Base-by-base conservation (phyloP, 495 filamentous ascomycete species). In the Aspergillus wentii region DNA sequence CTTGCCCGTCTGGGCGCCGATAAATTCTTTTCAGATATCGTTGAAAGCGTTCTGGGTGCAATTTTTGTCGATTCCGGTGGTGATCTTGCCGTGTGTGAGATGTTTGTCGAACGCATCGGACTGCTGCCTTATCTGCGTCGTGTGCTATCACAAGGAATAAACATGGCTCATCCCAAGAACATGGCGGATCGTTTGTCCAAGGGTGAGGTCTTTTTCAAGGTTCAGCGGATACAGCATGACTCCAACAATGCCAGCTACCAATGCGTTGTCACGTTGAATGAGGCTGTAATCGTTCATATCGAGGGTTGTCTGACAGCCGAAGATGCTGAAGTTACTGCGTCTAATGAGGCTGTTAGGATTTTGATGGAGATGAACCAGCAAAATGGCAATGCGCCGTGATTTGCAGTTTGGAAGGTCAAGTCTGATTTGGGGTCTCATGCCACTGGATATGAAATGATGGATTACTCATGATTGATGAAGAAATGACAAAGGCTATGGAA, bases 1-100 rank as follows among this genome's bases (percentile, higher is more conserved):
- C 78, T 98, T 14, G 61, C 76, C 0, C 63, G 71, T 0, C 69
- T 95, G 1, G 66, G 76, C 20, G 69, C 83, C 1, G 79, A 78
- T 17, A 97, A 96, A 46, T 86, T 86, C 69, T 81, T 86, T 61
- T 92, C 85, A 0, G 91, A 98, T 52, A 65, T 95, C 8, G 66
- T 95, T 26, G 92, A 98, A 69, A 76, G 72, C 33, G 43, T 91
- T 1, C 57, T 96, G 1, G 92, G 88, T 0, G 92, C 91, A 1
- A 76, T 95, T 0, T 98, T 83, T 65, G 67, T 94, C 34, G 92
- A 96, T 54, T 85, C 80, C 0, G 44, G 52, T 3, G 85, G 85
- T 2, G 61, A 75, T 3, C 49, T 90, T 17, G 61, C 56, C 0
- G 57, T 41, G 0, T 88, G 84, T 43, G 58, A 64, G 17, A 40